These are phyloP conservation scores for Chaetomium fimeti DNA, from an alignment of 495 filamentous ascomycete genomes.

Conservation along the genomic window DNA sequence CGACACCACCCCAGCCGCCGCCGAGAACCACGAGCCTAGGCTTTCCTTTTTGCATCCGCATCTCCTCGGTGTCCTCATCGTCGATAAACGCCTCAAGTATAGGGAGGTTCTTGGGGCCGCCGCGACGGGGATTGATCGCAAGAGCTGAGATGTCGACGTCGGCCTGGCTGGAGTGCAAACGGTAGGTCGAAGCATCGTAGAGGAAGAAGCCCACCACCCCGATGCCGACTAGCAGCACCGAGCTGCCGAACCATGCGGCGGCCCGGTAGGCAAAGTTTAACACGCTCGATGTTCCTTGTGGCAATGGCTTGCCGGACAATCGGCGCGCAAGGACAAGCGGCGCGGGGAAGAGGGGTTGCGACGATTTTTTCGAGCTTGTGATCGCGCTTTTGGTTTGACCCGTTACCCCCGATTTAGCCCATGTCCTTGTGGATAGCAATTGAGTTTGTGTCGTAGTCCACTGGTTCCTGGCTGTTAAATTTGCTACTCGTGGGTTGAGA, in stretches of 20 bases:
- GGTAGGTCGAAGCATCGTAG: conserved; percentile 92
- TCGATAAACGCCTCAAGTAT: conserved; percentile 84
- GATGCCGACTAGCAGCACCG: conserved; percentile 45
- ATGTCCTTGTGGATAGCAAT: conserved; percentile 16
- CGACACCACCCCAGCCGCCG: conserved; percentile 93
- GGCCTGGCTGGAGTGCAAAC: conserved; percentile 57
- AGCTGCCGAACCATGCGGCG: conserved; percentile 50
- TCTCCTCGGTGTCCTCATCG: conserved; percentile 75
- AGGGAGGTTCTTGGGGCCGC: conserved; percentile 94
- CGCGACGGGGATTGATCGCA: conserved; percentile 75
- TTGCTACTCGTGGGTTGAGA: conserved; percentile 4
- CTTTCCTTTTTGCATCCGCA: conserved; percentile 71
- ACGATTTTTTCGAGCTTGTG: not conserved
- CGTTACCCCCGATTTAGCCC: not conserved
- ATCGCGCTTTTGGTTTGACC: not conserved
- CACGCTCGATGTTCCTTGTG: conserved; percentile 42
- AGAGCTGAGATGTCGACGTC: conserved; percentile 81
- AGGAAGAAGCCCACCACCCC: conserved; percentile 80
- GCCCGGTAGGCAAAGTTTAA: conserved; percentile 53
- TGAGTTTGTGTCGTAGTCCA: conserved; percentile 14
- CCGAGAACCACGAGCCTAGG: conserved; percentile 89
- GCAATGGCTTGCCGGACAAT: conserved; percentile 51
- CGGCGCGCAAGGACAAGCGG: conserved; percentile 29
- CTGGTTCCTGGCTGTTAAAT: conserved; percentile 1
- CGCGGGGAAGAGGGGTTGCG: not conserved